Base-by-base conservation (phyloP, 2,329 filamentous ascomycete genomes). In the Colletotrichum sp. region DNA sequence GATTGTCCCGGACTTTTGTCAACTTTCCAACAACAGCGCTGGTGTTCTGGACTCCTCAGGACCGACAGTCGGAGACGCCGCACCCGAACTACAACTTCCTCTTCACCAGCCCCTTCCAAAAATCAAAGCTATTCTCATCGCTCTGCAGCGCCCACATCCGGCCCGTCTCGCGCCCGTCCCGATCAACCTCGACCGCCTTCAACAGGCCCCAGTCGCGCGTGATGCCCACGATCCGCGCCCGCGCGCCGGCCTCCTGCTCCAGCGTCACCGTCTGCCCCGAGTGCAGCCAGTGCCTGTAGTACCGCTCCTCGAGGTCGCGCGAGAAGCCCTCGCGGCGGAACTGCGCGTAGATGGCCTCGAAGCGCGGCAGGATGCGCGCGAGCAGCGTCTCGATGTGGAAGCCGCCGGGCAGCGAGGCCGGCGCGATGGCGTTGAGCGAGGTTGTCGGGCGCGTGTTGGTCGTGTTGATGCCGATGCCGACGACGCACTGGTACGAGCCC, bases 51-150 rank as follows among this genome's bases (percentile, higher is more conserved):
- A n/a, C 18, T n/a, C 36, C 8, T 9, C 8, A 18, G 36, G 4
- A 6, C 38, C 1, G 5, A 48, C 3, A 2, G 3, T 12, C 18
- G 5, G 9, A 48, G 38, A 1, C 38, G 8, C 3, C 18, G 8
- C 18, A 3, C 9, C 10, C 18, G 6, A 13, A 28, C 77, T 82
- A 96, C 3, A 93, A 84, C 88, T 98, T 98, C 80, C 93, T 91
- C 87, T 92, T 95, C 24, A 99, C 87, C 80, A 99, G 82, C 0
- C 97, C 97, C 82, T 91, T 95, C 86, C 98, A 98, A 83, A 98
- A 99, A 85, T 99, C 97, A 87, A 99, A 99, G 83, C 96, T 98
- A 82, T 99, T 99, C 83, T 96, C 95, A 84, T 99, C 97, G 83
- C 96, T 98, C 87, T 98, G 96, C 85, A 99, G 85, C 79, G 94